Evolutionary conservation across 192 early-diverging fungal genomes (phyloP).

Genomic region (Podila clonocystis): DNA sequence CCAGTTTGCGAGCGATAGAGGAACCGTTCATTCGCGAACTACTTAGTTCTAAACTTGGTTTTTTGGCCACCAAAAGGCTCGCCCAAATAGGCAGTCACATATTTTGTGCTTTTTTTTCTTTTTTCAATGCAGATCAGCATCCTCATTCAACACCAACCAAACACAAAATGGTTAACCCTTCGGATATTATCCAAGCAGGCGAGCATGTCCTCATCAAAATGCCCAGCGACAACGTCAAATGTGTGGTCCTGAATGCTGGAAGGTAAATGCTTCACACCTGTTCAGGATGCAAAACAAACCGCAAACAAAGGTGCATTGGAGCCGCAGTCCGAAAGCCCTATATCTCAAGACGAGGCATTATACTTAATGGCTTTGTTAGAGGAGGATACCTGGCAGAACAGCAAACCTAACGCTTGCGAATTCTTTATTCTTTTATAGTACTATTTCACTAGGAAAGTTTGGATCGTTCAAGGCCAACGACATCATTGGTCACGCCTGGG

Average conservation of each 20-base stretch:
- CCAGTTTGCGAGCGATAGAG: too few species aligned
- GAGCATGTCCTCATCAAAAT: slow-evolving; percentile 81
- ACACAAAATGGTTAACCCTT: slow-evolving; percentile 5
- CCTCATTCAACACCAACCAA: neutral
- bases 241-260: slow-evolving; percentile 72
- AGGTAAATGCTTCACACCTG: slow-evolving; percentile 35
- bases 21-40: too few species aligned
- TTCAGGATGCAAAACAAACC: neutral
- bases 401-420: neutral
- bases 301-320: too few species aligned
- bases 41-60: too few species aligned
- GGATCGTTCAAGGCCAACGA: slow-evolving; percentile 82
- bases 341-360: neutral
- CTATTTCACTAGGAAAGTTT: slow-evolving; percentile 90
- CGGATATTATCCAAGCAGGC: slow-evolving; percentile 60
- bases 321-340: neutral
- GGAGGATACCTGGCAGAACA: neutral
- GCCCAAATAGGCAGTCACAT: too few species aligned
- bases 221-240: slow-evolving; percentile 87
- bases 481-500: slow-evolving; percentile 86
- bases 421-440: slow-evolving; percentile 27
- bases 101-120: too few species aligned
- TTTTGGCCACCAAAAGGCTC: too few species aligned
- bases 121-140: too few species aligned
- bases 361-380: too few species aligned